A percentile compares a stretch with the other conserved stretches of the same genome.
Evolutionary conservation across 257 asterid genomes (phyloP).

Genomic region (Paraleonurus japonicus): DNA sequence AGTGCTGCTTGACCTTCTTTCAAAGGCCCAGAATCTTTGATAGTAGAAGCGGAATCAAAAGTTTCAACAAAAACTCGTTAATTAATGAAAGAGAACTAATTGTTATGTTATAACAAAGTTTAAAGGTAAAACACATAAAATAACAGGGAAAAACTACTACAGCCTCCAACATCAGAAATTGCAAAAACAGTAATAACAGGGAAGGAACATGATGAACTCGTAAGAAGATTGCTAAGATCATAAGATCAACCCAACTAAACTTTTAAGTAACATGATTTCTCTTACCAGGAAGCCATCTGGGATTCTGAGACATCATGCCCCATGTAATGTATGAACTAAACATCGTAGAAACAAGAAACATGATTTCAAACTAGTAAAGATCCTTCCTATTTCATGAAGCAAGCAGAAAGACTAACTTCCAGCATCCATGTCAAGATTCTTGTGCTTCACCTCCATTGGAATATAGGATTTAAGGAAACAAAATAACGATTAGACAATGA

Average conservation of each 20-base stretch:
- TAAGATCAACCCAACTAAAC: background rate
- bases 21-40: too few species aligned
- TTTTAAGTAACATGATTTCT: background rate
- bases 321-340: background rate
- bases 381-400: background rate
- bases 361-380: background rate
- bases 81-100: too few species aligned
- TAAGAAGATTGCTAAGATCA: background rate
- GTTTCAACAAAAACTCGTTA: too few species aligned
- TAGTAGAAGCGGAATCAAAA: too few species aligned
- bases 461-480: background rate
- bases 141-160: background rate
- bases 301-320: background rate
- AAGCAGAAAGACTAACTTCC: background rate
- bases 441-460: conserved; percentile 12
- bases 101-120: too few species aligned
- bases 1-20: too few species aligned
- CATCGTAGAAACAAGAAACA: background rate
- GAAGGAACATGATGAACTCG: background rate
- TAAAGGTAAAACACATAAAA: too few species aligned
- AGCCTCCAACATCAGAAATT: background rate
- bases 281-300: background rate
- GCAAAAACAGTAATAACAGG: background rate
- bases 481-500: background rate
- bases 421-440: background rate